Evolutionary conservation across 345 rosid species (phyloP), one percentile per base, ranked within the genome.

Genomic region (Eucalyptus pauciflora): DNA sequence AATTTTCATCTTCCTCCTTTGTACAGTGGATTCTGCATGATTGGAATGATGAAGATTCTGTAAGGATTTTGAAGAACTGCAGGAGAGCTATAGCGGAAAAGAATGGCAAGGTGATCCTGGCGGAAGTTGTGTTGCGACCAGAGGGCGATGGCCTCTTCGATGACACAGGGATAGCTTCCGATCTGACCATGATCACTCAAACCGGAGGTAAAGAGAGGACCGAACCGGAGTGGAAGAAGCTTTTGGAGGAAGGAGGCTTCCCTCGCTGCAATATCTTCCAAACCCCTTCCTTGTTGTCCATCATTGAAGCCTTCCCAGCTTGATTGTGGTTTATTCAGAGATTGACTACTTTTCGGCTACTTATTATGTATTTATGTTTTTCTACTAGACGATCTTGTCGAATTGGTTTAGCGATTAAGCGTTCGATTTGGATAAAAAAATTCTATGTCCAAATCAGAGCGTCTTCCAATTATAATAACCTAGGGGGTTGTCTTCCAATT

Each of bases 161-260:
- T 5, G 89, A 87, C 10, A n/a, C n/a, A 10, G 69, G 64, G 4
- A 9, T 90, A 85, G 79, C 33, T 15, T 62, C 86, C 4, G 93
- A 93, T 86, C 52, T 92, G 8, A 10, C 51, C 10, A 91, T 89
- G 93, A 29, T 93, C 11, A 93, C 92, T 3, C 87, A 86, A 51
- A 64, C 31, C 4, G 88, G 88, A 5, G 92, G 93, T 43, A 89
- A 86, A 80, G 91, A 90, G 85, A 92, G 90, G 87, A 91, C 89
- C 1, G 89, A 90, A 50, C 25, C 10, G 5, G 90, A 93, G 86
- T 92, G 93, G 93, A 91, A 89, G 79, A 90, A 91, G 50, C 4
- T 92, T 62, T 60, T 93, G 22, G 87, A 50, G 88, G 90, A 89
- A 54, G 93, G 90, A 43, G 92, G 93, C 18, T 92, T 90, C 58